Percentiles rank a stretch among this genome's conserved stretches.
phyloP scores from a whole-genome alignment of 2,329 filamentous ascomycete species.

The Pestalotiopsis sp. region DNA sequence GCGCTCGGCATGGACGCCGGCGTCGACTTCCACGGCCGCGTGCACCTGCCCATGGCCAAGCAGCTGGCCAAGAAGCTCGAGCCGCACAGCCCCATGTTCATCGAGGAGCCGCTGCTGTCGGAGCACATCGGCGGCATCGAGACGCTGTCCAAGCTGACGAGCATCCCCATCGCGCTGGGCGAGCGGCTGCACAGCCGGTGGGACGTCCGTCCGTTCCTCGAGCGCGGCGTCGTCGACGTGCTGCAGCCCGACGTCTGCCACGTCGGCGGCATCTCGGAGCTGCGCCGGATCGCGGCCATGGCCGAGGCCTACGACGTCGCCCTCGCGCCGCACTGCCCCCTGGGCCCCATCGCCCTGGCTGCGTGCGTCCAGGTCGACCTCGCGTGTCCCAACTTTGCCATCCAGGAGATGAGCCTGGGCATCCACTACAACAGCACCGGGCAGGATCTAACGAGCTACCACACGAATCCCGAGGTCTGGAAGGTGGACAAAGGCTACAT shows the following conservation, averaged over 20 bases:
- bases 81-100: conserved; percentile 71
- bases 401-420: conserved; percentile 78
- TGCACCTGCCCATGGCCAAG: conserved; percentile 82
- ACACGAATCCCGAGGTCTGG: conserved; percentile 67
- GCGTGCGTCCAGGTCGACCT: conserved; percentile 70
- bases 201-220: conserved; percentile 74
- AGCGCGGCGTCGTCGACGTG: conserved; percentile 69
- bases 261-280: conserved; percentile 72
- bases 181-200: conserved; percentile 73
- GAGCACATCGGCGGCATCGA: conserved; percentile 70
- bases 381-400: conserved; percentile 65
- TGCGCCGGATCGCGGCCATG: conserved; percentile 70
- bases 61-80: conserved; percentile 70
- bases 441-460: conserved; percentile 68
- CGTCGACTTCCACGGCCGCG: conserved; percentile 76
- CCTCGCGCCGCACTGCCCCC: conserved; percentile 72
- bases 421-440: conserved; percentile 77
- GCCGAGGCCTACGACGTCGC: conserved; percentile 75
- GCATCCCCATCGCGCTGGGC: conserved; percentile 70
- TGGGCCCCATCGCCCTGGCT: conserved; percentile 74
- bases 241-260: conserved; percentile 75
- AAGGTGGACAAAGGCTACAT: conserved; percentile 69
- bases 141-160: conserved; percentile 55
- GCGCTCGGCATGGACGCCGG: conserved; percentile 71
- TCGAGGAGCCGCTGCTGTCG: conserved; percentile 73